Evolutionary conservation across 148 eudicot species (phyloP).

Genomic region (Pouteria glomerata): DNA sequence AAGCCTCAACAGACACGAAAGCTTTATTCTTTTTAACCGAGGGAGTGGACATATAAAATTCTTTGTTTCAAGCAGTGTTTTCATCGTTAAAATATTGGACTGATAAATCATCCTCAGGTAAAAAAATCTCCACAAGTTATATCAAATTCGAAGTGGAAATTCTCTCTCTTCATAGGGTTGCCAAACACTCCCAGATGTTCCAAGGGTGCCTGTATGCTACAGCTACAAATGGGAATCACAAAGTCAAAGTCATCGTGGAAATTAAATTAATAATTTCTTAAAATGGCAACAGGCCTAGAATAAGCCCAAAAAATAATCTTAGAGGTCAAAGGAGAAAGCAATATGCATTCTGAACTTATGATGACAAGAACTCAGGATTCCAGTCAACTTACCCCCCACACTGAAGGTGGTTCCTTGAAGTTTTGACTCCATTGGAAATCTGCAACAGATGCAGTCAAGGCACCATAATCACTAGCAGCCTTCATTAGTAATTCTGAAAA

Average conservation of each 20-base stretch:
- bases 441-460: slow-evolving; percentile 83
- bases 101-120: not conserved
- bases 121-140: not conserved
- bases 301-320: not conserved
- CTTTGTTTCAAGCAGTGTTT: too few species aligned
- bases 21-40: too few species aligned
- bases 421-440: slow-evolving; percentile 98
- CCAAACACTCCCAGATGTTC: not conserved
- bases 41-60: too few species aligned
- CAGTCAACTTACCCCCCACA: slow-evolving; percentile 23
- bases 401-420: slow-evolving; percentile 85
- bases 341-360: not conserved
- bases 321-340: not conserved
- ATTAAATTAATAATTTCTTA: too few species aligned
- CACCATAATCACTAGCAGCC: slow-evolving; percentile 99
- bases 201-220: too few species aligned
- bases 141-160: not conserved
- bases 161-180: not conserved
- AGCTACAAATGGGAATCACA: not conserved
- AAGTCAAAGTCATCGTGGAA: too few species aligned
- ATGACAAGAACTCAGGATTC: not conserved
- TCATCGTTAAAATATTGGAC: too few species aligned
- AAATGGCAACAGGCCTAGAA: not conserved
- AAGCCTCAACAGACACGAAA: too few species aligned
- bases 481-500: slow-evolving; percentile 92